Conservation (phyloP, 768 basidiomycete species). For the Royoungia palumana region DNA sequence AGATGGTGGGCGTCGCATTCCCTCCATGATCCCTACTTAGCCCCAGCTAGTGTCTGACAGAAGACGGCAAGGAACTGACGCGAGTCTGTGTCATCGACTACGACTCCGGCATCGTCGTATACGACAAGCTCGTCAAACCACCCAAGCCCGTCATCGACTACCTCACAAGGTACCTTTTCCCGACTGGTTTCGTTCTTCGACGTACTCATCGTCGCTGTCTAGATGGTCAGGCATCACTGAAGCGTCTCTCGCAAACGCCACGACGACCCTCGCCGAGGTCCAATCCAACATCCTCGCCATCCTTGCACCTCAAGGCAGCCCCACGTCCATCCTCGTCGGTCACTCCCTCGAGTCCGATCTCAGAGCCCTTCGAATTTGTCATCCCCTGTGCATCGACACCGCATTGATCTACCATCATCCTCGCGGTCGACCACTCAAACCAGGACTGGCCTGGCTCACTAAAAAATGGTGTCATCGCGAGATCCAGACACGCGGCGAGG, state of each 20-base stretch:
- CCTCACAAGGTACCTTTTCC: conserved; percentile 66
- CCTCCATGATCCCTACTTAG: neutral
- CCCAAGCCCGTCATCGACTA: conserved; percentile 83
- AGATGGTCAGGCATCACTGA: conserved; percentile 95
- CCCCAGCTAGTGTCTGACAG: conserved; percentile 69
- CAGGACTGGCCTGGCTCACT: conserved; percentile 94
- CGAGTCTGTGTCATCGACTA: conserved; percentile 84
- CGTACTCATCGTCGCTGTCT: neutral
- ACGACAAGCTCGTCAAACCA: conserved; percentile 89
- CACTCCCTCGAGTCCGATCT: conserved; percentile 97
- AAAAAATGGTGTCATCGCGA: conserved; percentile 89
- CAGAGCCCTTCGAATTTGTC: conserved; percentile 79
- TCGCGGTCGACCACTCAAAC: conserved; percentile 88
- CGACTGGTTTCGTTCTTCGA: neutral
- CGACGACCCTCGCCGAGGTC: conserved; percentile 75
- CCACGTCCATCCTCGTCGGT: conserved; percentile 79
- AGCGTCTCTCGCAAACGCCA: conserved; percentile 61
- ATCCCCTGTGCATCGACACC: conserved; percentile 89
- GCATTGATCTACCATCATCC: conserved; percentile 90
- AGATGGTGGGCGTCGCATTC: conserved; percentile 65
- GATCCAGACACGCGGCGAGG: conserved; percentile 81
- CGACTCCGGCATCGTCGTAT: conserved; percentile 65
- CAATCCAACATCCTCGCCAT: conserved; percentile 67
- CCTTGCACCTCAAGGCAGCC: conserved; percentile 49
- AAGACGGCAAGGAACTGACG: conserved; percentile 86